Base-by-base conservation (phyloP, 164 flowering plant genomes). In the Sedum album region DNA sequence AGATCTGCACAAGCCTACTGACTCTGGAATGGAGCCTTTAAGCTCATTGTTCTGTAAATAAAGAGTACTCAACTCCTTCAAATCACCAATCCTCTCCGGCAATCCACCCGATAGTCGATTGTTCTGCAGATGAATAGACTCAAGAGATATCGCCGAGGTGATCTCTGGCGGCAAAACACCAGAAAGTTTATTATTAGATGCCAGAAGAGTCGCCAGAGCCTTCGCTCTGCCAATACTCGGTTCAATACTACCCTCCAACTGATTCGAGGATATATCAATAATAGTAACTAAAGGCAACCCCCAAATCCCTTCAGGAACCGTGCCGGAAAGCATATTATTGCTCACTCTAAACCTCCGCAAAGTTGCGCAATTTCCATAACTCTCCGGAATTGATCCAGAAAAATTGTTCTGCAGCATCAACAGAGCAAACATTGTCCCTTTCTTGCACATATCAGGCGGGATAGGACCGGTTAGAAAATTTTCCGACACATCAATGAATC, bases 261-360 rank as follows among this genome's bases (percentile, higher is more conserved):
- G 72, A 69, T 81, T 81, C 67, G 53, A 57, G 11, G 72, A 31
- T 15, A 84, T 71, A 73, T 85, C 87, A 31, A 85, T 71, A 1
- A 80, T 55, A 5, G 0, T 15, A 0, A 80, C 39, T 31, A 77
- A 74, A 0, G 89, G 86, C 81, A 85, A 65, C 15, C 82, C 48
- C 87, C 86, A 83, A 14, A 85, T 73, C 15, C 84, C 85, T 4
- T 71, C 72, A 31, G 87, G 89, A 30, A 85, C 77, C 6, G 8
- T 2, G 26, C 87, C 89, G 0, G 85, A 80, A 21, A 85, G 81
- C 6, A 79, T 75, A 55, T 85, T 85, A 31, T 77, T 73, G 51
- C 36, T 80, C 14, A 85, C 74, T 6, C 85, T 66, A 0, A 85
- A 63, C n/a, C 89, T 77, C 30, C 0, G 8, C 69, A 85, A 60